These are phyloP conservation scores for Chenopodium formosanum DNA, from an alignment of 148 eudicot genomes.

Conservation along the genomic window DNA sequence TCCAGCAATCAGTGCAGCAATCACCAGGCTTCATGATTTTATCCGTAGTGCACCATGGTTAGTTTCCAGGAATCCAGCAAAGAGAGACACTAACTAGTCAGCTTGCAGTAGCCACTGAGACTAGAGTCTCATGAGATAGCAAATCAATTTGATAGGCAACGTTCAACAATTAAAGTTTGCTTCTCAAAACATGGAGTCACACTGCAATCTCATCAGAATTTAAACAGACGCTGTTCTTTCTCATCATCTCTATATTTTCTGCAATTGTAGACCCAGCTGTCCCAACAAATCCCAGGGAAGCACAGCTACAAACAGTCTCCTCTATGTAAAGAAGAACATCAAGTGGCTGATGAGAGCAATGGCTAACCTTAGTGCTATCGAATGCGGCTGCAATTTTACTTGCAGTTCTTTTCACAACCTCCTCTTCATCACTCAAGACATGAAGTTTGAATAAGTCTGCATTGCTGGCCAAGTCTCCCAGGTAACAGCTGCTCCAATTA, in stretches of 20 bases:
- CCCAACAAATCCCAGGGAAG: constrained; percentile 49
- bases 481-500: constrained; percentile 39
- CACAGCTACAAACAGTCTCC: constrained; percentile 47
- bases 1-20: not conserved
- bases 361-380: not conserved
- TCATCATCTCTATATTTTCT: constrained; percentile 44
- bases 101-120: not conserved
- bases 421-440: constrained; percentile 30
- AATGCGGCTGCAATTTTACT: constrained; percentile 28
- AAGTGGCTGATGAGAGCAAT: constrained; percentile 28
- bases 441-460: constrained; percentile 32
- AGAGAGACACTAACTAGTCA: not conserved
- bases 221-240: constrained; percentile 35
- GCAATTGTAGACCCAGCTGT: constrained; percentile 55
- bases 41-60: not conserved
- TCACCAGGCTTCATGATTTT: not conserved
- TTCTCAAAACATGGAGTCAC: not conserved
- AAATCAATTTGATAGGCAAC: not conserved
- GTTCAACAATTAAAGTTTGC: not conserved
- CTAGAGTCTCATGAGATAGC: not conserved
- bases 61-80: not conserved
- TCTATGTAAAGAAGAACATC: constrained; percentile 42
- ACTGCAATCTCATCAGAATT: constrained; percentile 6
- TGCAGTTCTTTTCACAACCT: constrained; percentile 30
- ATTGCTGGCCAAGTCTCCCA: constrained; percentile 35